Evolutionary conservation across 2,329 filamentous ascomycete species (phyloP).

Genomic region (Botrytis galanthina): DNA sequence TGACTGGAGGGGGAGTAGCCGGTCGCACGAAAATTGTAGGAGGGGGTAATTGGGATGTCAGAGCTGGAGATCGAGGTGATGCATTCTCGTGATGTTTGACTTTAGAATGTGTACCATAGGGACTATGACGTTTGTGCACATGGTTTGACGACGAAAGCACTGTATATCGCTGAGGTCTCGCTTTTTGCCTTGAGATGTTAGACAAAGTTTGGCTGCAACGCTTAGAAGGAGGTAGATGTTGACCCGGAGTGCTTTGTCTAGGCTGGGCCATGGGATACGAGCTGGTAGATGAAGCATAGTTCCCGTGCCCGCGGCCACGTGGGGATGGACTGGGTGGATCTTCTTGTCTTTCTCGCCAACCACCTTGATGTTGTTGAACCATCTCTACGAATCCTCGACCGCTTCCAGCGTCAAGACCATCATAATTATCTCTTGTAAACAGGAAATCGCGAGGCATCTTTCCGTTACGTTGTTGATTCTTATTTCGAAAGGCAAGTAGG

Average conservation of each 20-base stretch:
- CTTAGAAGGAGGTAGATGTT: background rate
- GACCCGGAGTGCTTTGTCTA: background rate
- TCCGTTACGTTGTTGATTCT: background rate
- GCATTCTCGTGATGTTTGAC: background rate
- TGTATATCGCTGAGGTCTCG: rapidly evolving
- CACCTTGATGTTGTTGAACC: background rate
- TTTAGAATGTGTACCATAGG: background rate
- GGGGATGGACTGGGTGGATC: background rate
- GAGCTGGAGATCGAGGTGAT: background rate
- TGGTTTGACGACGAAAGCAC: background rate
- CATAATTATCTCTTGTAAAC: background rate
- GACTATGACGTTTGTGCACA: background rate
- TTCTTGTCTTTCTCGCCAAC: background rate
- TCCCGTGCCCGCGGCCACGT: background rate
- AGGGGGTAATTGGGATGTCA: too few relatives aligned
- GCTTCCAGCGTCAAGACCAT: background rate
- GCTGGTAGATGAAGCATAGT: background rate
- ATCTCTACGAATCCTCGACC: background rate
- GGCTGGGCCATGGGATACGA: background rate
- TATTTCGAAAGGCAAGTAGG: background rate
- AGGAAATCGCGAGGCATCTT: background rate
- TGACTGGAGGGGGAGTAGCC: background rate
- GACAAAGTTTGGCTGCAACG: rapidly evolving
- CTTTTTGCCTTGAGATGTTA: background rate
- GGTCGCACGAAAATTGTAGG: background rate